These are phyloP conservation scores for Phytophthora europaea DNA, from an alignment of 352 stramenopile species.

Conservation along the genomic window DNA sequence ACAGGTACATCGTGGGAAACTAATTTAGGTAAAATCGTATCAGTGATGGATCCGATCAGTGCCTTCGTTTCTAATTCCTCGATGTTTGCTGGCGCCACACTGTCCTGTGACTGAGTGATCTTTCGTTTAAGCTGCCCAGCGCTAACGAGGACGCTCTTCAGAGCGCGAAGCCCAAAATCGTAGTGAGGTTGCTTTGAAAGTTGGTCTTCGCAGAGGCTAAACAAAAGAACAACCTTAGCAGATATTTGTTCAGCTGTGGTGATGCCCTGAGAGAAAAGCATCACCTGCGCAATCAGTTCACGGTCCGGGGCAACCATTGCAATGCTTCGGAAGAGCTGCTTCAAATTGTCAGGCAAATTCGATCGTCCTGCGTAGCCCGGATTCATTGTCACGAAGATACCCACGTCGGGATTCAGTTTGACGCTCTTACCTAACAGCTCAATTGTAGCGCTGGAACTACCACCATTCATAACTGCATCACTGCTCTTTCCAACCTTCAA, in stretches of 20 bases:
- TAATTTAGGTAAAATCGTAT: slow-evolving; percentile 99
- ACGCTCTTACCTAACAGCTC: slow-evolving; percentile 97
- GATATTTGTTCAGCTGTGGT: slow-evolving; percentile 97
- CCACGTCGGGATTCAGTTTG: slow-evolving; percentile 97
- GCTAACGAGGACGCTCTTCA: slow-evolving; percentile 99
- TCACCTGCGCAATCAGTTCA: slow-evolving; percentile 99
- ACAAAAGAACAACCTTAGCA: slow-evolving; percentile 98
- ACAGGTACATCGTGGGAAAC: slow-evolving; percentile 98
- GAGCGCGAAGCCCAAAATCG: slow-evolving; percentile 99
- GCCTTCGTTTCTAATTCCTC: slow-evolving; percentile 94
- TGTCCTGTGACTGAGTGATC: slow-evolving; percentile 63
- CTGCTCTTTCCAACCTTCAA: slow-evolving; percentile 70
- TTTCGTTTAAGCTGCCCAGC: slow-evolving; percentile 98
- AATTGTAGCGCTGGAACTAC: slow-evolving; percentile 72
- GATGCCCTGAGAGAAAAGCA: slow-evolving; percentile 99
- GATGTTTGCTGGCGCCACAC: slow-evolving; percentile 43
- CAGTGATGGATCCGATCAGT: slow-evolving; percentile 98
- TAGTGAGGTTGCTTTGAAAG: slow-evolving; percentile 99
- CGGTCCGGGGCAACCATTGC: slow-evolving; percentile 99
- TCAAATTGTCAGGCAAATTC: slow-evolving; percentile 98
- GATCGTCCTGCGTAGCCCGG: slow-evolving; percentile 99
- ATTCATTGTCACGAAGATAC: slow-evolving; percentile 99
- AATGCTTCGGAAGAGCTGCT: slow-evolving; percentile 99
- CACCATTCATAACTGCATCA: slow-evolving; percentile 35
- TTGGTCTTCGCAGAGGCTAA: slow-evolving; percentile 98